phyloP scores from a whole-genome alignment of 768 basidiomycete genomes.

The Suillus luteus region DNA sequence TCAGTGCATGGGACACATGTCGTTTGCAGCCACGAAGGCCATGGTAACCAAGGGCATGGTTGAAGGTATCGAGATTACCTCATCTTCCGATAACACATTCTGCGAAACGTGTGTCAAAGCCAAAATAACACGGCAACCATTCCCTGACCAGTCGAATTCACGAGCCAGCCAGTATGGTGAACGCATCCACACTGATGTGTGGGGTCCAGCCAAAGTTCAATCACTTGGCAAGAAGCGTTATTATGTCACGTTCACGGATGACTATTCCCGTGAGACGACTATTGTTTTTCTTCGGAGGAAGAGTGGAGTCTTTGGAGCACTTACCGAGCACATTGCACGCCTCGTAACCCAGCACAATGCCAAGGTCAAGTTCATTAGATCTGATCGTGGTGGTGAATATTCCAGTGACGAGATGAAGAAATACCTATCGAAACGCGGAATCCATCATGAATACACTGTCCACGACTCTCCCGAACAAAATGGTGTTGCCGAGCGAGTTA shows the following conservation, averaged over 20 bases:
- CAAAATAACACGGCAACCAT: slow-evolving; percentile 1
- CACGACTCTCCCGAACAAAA: slow-evolving; percentile 31
- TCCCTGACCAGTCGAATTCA: background rate
- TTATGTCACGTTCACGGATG: slow-evolving; percentile 39
- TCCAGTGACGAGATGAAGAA: slow-evolving; percentile 20
- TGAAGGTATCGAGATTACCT: no score
- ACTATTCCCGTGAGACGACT: slow-evolving; percentile 29
- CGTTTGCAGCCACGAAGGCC: no score
- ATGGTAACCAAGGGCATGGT: no score
- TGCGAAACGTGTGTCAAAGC: no score
- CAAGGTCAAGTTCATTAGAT: slow-evolving; percentile 22
- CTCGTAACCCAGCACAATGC: slow-evolving; percentile 27
- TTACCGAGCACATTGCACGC: slow-evolving; percentile 29
- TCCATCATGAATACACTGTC: slow-evolving; percentile 20
- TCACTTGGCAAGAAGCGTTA: slow-evolving; percentile 22
- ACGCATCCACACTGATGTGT: no score
- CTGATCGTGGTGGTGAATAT: slow-evolving; percentile 32
- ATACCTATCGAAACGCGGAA: slow-evolving; percentile 24
- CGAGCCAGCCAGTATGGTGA: no score
- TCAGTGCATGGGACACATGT: no score
- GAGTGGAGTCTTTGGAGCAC: slow-evolving; percentile 19
- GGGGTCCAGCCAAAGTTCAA: no score
- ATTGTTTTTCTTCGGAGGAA: slow-evolving; percentile 33
- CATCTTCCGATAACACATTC: no score
- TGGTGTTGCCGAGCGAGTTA: slow-evolving; percentile 27